Conservation (phyloP, 208 protist genomes). For the Leishmania martiniquensis region DNA sequence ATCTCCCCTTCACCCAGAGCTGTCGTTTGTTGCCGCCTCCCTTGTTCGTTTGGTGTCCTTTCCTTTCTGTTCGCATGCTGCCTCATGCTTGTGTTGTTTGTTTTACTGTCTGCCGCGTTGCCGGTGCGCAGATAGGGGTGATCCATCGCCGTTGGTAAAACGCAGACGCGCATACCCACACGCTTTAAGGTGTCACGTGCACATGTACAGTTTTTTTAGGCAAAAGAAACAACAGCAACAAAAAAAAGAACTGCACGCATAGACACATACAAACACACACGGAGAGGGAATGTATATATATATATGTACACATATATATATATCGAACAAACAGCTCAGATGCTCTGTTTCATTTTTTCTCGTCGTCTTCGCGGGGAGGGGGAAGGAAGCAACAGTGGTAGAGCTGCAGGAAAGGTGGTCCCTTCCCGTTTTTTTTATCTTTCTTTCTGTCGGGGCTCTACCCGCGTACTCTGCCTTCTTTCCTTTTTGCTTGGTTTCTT, state of each 20-base stretch:
- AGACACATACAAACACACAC: not conserved
- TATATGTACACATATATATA: not conserved
- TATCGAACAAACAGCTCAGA: not conserved
- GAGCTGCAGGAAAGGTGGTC: not conserved
- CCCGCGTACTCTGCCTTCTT: not conserved
- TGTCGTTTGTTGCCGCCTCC: too few relatives aligned
- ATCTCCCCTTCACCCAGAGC: too few relatives aligned
- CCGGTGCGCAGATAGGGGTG: too few relatives aligned
- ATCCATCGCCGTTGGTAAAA: too few relatives aligned
- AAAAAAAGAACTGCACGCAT: too few relatives aligned
- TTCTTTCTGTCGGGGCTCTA: too few relatives aligned
- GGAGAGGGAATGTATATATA: not conserved
- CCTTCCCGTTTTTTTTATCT: not conserved
- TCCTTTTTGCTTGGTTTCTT: not conserved
- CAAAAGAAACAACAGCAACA: too few relatives aligned
- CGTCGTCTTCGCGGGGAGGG: not conserved
- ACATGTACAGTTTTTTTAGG: too few relatives aligned
- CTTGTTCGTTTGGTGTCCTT: too few relatives aligned
- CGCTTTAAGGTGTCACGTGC: too few relatives aligned
- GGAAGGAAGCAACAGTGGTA: not conserved
- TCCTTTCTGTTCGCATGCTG: not conserved
- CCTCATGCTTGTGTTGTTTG: not conserved
- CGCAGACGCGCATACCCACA: too few relatives aligned
- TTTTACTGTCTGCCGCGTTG: too few relatives aligned
- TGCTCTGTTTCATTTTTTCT: not conserved